Evolutionary conservation across 208 protist genomes (phyloP).

Genomic region (Kentomonas sorsogonicus): DNA sequence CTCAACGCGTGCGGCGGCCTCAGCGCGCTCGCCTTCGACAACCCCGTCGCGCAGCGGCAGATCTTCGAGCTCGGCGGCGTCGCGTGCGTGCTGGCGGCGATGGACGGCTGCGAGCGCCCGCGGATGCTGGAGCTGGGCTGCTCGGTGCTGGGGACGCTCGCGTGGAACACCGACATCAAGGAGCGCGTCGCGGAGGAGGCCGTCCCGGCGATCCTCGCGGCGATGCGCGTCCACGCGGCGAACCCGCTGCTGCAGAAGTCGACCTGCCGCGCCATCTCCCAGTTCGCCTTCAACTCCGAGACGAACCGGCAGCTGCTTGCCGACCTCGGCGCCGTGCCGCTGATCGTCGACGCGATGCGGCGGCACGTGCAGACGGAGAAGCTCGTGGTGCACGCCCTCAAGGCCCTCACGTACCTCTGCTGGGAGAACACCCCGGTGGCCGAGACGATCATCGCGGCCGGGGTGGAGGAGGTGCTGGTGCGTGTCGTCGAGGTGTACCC

Average conservation of each 20-base stretch:
- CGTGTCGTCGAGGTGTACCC: slow-evolving; percentile 64
- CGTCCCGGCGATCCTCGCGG: slow-evolving; percentile 80
- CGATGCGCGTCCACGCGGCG: slow-evolving; percentile 72
- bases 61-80: slow-evolving; percentile 87
- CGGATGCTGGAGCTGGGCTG: slow-evolving; percentile 90
- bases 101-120: slow-evolving; percentile 82
- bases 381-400: slow-evolving; percentile 86
- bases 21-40: slow-evolving; percentile 89
- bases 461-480: slow-evolving; percentile 73
- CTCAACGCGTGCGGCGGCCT: slow-evolving; percentile 88
- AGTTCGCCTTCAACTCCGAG: slow-evolving; percentile 91
- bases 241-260: slow-evolving; percentile 88
- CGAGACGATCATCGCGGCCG: slow-evolving; percentile 77
- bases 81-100: slow-evolving; percentile 82
- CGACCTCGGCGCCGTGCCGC: slow-evolving; percentile 77
- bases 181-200: slow-evolving; percentile 77
- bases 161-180: slow-evolving; percentile 91
- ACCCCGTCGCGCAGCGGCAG: slow-evolving; percentile 82
- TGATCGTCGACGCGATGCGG: slow-evolving; percentile 84
- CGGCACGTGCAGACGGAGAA: slow-evolving; percentile 80
- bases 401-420: slow-evolving; percentile 90
- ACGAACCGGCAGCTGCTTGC: slow-evolving; percentile 81
- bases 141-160: slow-evolving; percentile 85
- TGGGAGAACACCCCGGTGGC: slow-evolving; percentile 87
- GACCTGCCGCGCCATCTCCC: slow-evolving; percentile 85